Evolutionary conservation across 2,329 filamentous ascomycete genomes (phyloP).

Genomic region (Fusarium burgessii): DNA sequence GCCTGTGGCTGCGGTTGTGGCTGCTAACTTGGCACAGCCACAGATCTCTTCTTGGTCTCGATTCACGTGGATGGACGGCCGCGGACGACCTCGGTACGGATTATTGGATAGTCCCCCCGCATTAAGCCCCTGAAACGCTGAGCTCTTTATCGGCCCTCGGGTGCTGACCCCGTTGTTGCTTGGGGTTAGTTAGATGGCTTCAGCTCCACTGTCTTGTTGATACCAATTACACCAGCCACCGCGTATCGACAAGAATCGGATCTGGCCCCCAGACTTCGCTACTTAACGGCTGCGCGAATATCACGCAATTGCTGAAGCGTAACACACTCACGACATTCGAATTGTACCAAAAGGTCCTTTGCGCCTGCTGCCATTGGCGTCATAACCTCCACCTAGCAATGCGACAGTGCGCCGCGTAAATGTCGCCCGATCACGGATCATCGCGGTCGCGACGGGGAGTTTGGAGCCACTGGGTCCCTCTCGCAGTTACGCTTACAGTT

Average conservation of each 20-base stretch:
- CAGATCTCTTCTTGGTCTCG: neutral
- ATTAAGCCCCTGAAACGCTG: slow-evolving; percentile 44
- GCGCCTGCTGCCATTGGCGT: slow-evolving; percentile 39
- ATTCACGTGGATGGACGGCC: slow-evolving; percentile 40
- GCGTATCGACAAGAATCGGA: slow-evolving; percentile 43
- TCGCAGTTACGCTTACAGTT: slow-evolving; percentile 86
- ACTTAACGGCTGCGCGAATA: slow-evolving; percentile 21
- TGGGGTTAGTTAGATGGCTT: slow-evolving; percentile 41
- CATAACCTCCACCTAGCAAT: slow-evolving; percentile 48
- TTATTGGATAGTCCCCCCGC: slow-evolving; percentile 44
- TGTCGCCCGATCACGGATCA: slow-evolving; percentile 71
- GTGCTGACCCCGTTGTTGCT: slow-evolving; percentile 45
- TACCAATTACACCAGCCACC: slow-evolving; percentile 49
- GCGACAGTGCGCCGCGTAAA: slow-evolving; percentile 56
- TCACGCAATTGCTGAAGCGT: slow-evolving; percentile 20
- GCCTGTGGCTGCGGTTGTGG: slow-evolving; percentile 40
- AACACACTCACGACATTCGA: neutral
- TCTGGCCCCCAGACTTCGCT: slow-evolving; percentile 32
- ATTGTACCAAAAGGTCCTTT: slow-evolving; percentile 27
- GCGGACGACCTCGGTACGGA: slow-evolving; percentile 44
- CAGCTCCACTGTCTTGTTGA: slow-evolving; percentile 49
- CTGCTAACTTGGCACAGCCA: slow-evolving; percentile 17
- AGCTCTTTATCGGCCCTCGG: slow-evolving; percentile 44
- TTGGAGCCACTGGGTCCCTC: slow-evolving; percentile 88
- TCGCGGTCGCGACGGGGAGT: slow-evolving; percentile 72